Conservation (phyloP, 176 grass and related monocot species). For the Phyllostachys edulis region DNA sequence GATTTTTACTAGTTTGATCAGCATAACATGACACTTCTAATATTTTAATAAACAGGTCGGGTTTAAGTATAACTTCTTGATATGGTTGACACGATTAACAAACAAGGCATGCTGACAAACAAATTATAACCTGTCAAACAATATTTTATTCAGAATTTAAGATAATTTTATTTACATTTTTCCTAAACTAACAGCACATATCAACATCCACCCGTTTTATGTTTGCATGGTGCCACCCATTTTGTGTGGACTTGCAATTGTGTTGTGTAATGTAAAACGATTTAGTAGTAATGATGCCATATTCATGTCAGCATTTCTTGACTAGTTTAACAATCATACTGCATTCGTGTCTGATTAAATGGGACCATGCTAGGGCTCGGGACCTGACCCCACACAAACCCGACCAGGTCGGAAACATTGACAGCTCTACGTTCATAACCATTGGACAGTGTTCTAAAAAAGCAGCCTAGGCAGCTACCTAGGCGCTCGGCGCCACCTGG, state of each 20-base stretch:
- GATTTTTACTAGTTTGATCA: neutral
- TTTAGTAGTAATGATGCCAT: neutral
- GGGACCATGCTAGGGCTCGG: neutral
- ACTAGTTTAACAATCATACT: neutral
- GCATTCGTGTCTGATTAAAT: neutral
- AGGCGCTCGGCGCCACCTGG: neutral
- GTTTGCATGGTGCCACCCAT: neutral
- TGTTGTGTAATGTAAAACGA: neutral
- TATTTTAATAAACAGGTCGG: neutral
- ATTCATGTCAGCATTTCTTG: constrained; percentile 13
- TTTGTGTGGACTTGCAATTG: neutral
- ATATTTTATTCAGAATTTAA: neutral
- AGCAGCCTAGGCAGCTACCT: neutral
- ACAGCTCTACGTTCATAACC: neutral
- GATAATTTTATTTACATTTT: neutral
- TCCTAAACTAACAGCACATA: neutral
- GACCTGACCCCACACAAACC: neutral
- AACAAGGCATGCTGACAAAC: neutral
- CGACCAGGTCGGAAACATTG: neutral
- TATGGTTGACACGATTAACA: neutral
- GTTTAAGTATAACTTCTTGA: neutral
- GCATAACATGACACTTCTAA: neutral
- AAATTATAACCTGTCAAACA: neutral
- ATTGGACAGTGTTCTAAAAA: neutral
- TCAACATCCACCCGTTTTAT: neutral